Conservation (phyloP, 2,329 filamentous ascomycete genomes). For the Beauveria bassiana region DNA sequence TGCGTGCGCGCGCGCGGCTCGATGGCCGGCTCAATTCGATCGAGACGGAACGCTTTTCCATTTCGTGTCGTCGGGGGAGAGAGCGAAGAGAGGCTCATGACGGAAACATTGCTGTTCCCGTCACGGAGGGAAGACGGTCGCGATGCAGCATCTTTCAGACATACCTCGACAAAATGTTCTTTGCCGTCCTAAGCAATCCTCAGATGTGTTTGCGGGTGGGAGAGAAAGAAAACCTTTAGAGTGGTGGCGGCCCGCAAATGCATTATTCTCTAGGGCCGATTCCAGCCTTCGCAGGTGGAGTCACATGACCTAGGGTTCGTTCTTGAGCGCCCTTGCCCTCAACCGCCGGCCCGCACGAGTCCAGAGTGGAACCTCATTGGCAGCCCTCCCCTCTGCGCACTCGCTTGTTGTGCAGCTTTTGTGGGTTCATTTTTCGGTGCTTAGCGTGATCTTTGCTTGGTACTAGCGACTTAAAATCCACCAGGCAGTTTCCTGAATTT, state of each 20-base stretch:
- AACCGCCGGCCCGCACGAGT: not conserved
- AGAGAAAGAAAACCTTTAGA: conserved; percentile 14
- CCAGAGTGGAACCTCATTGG: conserved; percentile 10
- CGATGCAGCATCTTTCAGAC: conserved; percentile 45
- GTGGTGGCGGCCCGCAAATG: conserved; percentile 21
- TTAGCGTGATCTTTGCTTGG: not conserved
- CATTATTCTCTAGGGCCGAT: conserved; percentile 13
- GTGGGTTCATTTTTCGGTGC: not conserved
- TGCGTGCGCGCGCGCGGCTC: not conserved
- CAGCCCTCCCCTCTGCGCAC: not conserved
- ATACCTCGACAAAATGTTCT: conserved; percentile 54
- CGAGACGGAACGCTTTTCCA: not conserved
- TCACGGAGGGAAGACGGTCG: conserved; percentile 19
- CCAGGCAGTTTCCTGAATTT: conserved; percentile 9
- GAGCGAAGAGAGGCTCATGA: conserved; percentile 7
- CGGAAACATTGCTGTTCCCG: conserved; percentile 19
- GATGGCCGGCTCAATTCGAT: conserved; percentile 9
- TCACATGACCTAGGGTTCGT: conserved; percentile 26
- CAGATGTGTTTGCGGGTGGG: conserved; percentile 39
- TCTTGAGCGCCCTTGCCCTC: conserved; percentile 15
- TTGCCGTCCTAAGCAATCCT: conserved; percentile 58
- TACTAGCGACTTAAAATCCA: conserved; percentile 13
- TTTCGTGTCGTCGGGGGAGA: not conserved
- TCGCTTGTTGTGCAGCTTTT: conserved; percentile 8
- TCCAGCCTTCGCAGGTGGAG: conserved; percentile 13